phyloP scores from a whole-genome alignment of 352 stramenopile genomes.

The Globisporangium radiosum region DNA sequence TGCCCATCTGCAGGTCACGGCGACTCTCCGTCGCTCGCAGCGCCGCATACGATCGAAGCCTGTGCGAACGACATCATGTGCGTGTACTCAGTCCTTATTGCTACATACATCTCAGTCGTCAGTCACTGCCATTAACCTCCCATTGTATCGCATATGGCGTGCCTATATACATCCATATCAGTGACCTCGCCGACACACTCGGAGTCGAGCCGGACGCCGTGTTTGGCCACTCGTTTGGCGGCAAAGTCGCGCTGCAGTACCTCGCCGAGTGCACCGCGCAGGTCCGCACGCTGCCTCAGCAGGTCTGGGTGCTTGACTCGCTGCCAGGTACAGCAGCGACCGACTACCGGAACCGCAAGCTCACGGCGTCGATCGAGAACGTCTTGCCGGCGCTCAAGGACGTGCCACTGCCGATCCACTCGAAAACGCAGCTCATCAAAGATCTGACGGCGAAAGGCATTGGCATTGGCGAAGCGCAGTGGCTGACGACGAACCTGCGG shows the following conservation, averaged over 20 bases:
- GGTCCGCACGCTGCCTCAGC: slow-evolving; percentile 27
- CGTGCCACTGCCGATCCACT: slow-evolving; percentile 64
- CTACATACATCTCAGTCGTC: neutral
- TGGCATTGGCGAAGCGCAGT: slow-evolving; percentile 60
- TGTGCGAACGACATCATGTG: slow-evolving; percentile 70
- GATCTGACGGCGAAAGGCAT: slow-evolving; percentile 59
- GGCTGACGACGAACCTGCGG: slow-evolving; percentile 77
- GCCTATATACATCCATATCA: slow-evolving; percentile 6
- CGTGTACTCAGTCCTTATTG: neutral
- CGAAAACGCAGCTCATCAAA: slow-evolving; percentile 58
- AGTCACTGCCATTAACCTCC: neutral
- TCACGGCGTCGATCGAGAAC: slow-evolving; percentile 66
- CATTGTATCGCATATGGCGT: neutral
- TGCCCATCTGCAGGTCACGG: slow-evolving; percentile 39
- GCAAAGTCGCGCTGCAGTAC: slow-evolving; percentile 73
- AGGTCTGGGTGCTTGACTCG: slow-evolving; percentile 72
- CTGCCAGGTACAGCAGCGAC: slow-evolving; percentile 52
- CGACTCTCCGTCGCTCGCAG: slow-evolving; percentile 59
- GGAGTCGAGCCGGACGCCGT: slow-evolving; percentile 52
- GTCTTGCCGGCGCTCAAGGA: slow-evolving; percentile 64
- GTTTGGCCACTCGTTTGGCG: slow-evolving; percentile 72
- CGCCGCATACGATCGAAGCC: slow-evolving; percentile 54
- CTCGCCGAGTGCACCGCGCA: slow-evolving; percentile 45
- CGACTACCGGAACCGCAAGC: slow-evolving; percentile 54
- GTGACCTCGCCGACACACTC: slow-evolving; percentile 40